These are phyloP conservation scores for Dryadomyces sulphureus DNA, from an alignment of 2,329 filamentous ascomycete genomes.

Conservation along the genomic window DNA sequence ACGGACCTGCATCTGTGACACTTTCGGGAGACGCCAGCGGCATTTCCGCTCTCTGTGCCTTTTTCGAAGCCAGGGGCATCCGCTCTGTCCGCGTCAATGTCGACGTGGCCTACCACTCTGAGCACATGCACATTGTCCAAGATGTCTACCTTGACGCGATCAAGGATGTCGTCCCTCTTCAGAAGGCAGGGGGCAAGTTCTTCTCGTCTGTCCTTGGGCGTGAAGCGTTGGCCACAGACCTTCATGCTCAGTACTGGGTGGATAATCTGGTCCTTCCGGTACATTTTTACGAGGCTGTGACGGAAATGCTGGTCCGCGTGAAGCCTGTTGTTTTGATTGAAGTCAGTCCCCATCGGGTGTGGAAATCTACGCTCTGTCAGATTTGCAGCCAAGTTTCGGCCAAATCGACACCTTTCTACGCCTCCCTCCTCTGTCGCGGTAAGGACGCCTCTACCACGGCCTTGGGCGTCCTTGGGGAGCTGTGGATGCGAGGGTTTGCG, in stretches of 20 bases:
- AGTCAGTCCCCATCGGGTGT: slow-evolving; percentile 10
- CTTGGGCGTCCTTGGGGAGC: slow-evolving; percentile 5
- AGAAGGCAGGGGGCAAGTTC: background rate
- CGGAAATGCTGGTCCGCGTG: slow-evolving; percentile 7
- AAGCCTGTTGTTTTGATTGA: slow-evolving; percentile 8
- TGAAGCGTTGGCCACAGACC: background rate
- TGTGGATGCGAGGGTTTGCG: slow-evolving; percentile 7
- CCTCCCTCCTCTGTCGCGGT: slow-evolving; percentile 7
- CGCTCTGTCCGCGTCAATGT: slow-evolving; percentile 11
- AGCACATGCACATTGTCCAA: slow-evolving; percentile 14
- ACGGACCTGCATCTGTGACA: slow-evolving; percentile 21
- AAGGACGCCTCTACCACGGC: slow-evolving; percentile 5
- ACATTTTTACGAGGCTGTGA: slow-evolving; percentile 16
- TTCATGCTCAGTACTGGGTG: slow-evolving; percentile 18
- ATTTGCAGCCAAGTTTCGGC: background rate
- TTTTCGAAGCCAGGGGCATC: slow-evolving; percentile 5
- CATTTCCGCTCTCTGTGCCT: slow-evolving; percentile 4
- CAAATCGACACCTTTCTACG: background rate
- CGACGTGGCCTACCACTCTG: slow-evolving; percentile 17
- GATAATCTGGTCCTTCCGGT: slow-evolving; percentile 21
- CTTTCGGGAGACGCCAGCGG: slow-evolving; percentile 15
- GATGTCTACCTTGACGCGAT: slow-evolving; percentile 9
- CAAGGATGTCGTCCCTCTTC: background rate
- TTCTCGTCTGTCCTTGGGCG: slow-evolving; percentile 14
- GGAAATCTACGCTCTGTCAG: slow-evolving; percentile 7